These are phyloP conservation scores for Aspergillus sp. DNA, from an alignment of 2,329 filamentous ascomycete species.

Conservation along the genomic window DNA sequence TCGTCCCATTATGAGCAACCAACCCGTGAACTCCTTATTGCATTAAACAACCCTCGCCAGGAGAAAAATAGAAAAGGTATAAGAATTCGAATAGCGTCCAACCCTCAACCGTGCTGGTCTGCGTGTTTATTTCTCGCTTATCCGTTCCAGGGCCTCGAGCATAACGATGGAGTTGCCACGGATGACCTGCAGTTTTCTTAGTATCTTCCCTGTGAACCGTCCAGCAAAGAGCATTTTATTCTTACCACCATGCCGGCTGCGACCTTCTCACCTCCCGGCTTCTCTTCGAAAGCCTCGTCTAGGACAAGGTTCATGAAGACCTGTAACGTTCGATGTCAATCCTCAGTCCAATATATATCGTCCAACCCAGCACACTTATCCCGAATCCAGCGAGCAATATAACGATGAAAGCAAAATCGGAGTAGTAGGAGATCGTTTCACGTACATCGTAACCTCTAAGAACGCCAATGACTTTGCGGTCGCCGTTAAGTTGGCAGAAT, in stretches of 20 bases:
- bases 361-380: background rate
- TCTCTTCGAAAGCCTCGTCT: slow-evolving; percentile 94
- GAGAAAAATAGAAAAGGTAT: background rate
- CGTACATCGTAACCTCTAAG: slow-evolving; percentile 93
- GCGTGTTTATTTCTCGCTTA: slow-evolving; percentile 34
- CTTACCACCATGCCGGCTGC: slow-evolving; percentile 86
- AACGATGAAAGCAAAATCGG: background rate
- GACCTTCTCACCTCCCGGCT: slow-evolving; percentile 81
- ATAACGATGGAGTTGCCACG: slow-evolving; percentile 97
- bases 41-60: slow-evolving; percentile 17
- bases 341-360: background rate
- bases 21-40: slow-evolving; percentile 32
- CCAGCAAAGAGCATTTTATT: background rate
- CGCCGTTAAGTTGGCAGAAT: slow-evolving; percentile 95
- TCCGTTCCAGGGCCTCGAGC: slow-evolving; percentile 61
- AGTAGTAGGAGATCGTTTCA: slow-evolving; percentile 3
- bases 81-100: background rate
- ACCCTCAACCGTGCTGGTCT: background rate
- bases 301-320: slow-evolving; percentile 98
- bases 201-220: background rate
- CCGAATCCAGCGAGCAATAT: background rate
- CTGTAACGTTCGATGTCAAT: slow-evolving; percentile 41
- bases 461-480: slow-evolving; percentile 91
- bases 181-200: slow-evolving; percentile 60
- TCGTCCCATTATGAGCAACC: slow-evolving; percentile 27